Conservation (phyloP, 1,284 basidiomycete species). For the Ustilago cynodontis region DNA sequence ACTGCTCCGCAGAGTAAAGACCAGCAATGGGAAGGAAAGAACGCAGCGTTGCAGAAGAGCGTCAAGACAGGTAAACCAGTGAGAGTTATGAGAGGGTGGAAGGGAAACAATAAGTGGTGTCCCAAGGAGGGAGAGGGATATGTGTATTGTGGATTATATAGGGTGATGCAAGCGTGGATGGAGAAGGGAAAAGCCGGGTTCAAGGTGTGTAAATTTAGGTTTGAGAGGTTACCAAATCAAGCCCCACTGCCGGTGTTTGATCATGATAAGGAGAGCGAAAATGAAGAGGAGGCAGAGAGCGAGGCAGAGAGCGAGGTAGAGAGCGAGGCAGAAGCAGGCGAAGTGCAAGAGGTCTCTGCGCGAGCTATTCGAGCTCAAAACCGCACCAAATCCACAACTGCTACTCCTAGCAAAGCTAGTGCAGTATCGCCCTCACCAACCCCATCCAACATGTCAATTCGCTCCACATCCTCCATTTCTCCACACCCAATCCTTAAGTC, state of each 20-base stretch:
- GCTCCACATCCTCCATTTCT: conserved; percentile 2
- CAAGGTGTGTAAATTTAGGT: conserved; percentile 40
- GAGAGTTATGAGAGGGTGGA: conserved; percentile 84
- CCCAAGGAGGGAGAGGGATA: conserved; percentile 74
- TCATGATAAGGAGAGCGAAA: conserved; percentile 12
- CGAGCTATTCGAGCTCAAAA: neutral
- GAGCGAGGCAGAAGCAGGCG: neutral
- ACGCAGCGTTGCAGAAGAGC: conserved; percentile 78
- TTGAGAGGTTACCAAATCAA: conserved; percentile 26
- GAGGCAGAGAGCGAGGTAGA: neutral
- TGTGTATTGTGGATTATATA: conserved; percentile 85
- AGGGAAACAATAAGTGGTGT: conserved; percentile 74
- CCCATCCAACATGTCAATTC: conserved; percentile 13
- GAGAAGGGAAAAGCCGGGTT: conserved; percentile 46
- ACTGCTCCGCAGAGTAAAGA: conserved; percentile 84
- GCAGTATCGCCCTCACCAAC: neutral
- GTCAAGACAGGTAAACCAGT: conserved; percentile 80
- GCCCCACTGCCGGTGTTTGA: conserved; percentile 36
- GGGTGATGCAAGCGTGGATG: conserved; percentile 73
- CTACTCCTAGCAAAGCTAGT: neutral
- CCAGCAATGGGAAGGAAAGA: conserved; percentile 82
- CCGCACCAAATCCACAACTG: neutral
- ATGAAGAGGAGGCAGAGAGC: neutral
- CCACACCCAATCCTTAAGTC: conserved; percentile 17
- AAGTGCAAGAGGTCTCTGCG: neutral